A percentile compares a stretch with the other conserved stretches of the same genome.
These are phyloP conservation scores for Euphorbia corollata DNA, from an alignment of 441 rosid genomes.

Conservation along the genomic window DNA sequence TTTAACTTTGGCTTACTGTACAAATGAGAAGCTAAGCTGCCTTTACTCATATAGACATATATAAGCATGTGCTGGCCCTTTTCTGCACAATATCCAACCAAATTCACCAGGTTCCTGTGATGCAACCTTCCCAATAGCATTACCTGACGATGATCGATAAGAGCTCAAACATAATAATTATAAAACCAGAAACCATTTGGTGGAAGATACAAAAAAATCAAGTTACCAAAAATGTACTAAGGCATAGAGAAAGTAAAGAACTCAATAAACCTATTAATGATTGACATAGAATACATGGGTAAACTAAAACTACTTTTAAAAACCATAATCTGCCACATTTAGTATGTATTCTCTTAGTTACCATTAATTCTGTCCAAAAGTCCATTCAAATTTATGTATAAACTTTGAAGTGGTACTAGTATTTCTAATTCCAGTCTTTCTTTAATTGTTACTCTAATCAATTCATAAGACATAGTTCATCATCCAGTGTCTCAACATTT, in stretches of 20 bases:
- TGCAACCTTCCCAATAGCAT: conserved; percentile 92
- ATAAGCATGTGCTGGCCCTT: conserved; percentile 88
- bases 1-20: conserved; percentile 53
- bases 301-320: not conserved
- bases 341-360: no score
- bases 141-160: conserved; percentile 47
- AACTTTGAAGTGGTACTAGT: no score
- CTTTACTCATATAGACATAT: conserved; percentile 94
- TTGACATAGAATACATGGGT: not conserved
- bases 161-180: conserved; percentile 6
- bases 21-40: conserved; percentile 90
- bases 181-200: conserved; percentile 8
- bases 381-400: no score
- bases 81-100: conserved; percentile 93
- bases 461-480: not conserved
- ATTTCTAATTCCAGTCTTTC: no score
- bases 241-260: not conserved
- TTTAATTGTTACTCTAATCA: no score
- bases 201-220: not conserved
- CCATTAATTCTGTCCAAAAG: no score
- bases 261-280: not conserved
- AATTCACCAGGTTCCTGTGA: conserved; percentile 87
- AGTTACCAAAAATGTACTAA: not conserved
- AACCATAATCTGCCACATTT: no score
- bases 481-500: not conserved